These are phyloP conservation scores for Scheffersomyces insectosa DNA, from an alignment of 1,139 yeast species.

Conservation along the genomic window DNA sequence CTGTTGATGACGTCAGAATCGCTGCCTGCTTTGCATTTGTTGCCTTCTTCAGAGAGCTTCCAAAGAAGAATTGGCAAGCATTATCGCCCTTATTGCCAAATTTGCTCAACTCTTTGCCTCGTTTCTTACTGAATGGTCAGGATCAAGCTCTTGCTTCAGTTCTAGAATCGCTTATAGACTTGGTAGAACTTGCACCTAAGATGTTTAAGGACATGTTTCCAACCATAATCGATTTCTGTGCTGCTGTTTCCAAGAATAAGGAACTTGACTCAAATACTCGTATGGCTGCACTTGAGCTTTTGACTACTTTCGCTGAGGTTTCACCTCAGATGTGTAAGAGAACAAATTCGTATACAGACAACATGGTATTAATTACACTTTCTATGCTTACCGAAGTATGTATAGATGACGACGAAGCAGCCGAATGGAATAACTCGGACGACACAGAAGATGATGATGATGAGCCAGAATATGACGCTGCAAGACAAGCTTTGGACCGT, in stretches of 20 bases:
- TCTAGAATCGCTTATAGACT: constrained; percentile 84
- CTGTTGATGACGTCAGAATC: constrained; percentile 78
- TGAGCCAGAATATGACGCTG: constrained; percentile 87
- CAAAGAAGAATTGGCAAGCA: constrained; percentile 73
- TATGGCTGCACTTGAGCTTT: constrained; percentile 81
- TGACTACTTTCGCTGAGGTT: constrained; percentile 88
- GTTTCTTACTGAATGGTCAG: constrained; percentile 75
- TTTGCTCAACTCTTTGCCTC: constrained; percentile 82
- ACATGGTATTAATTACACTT: constrained; percentile 72
- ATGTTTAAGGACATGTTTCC: constrained; percentile 90
- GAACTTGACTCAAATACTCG: constrained; percentile 80
- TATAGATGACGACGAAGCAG: constrained; percentile 80
- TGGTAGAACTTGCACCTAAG: constrained; percentile 92
- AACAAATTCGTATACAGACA: constrained; percentile 69
- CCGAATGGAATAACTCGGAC: constrained; percentile 85
- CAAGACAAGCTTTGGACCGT: constrained; percentile 91
- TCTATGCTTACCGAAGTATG: constrained; percentile 93
- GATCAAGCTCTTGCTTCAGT: constrained; percentile 82
- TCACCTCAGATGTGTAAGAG: constrained; percentile 94
- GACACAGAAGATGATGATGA: constrained; percentile 79
- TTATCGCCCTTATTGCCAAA: constrained; percentile 81
- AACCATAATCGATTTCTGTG: constrained; percentile 79
- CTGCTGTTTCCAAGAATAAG: constrained; percentile 76
- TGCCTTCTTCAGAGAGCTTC: constrained; percentile 79
- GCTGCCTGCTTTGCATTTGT: constrained; percentile 93